Evolutionary conservation across 2,329 filamentous ascomycete species (phyloP), one percentile per base, ranked within the genome.

Genomic region (Aureobasidium sp.): DNA sequence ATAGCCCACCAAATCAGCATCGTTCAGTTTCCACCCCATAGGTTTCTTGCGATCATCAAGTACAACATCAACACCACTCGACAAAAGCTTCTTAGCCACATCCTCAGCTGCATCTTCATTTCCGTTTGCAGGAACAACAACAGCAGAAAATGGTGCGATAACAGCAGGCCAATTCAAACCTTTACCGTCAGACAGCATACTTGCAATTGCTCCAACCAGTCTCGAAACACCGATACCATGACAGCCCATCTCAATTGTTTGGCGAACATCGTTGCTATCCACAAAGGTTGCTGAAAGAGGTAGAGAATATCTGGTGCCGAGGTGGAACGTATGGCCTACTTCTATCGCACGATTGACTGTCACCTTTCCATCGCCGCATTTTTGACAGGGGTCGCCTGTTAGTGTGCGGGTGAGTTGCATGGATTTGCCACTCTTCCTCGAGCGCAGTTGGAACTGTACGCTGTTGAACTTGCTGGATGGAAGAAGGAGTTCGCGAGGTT

Each of bases 191-290:
- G 89, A 85, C 13, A 94, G 83, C 45, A 91, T 87, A 69, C 95
- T 91, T 1, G 95, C 95, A 1, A 96, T 89, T 1, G 96, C 94
- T 11, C 91, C 94, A 68, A 99, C 91, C 72, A 99, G 90, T 51
- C 96, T 91, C 7, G 94, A 97, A 23, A 99, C 89, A 2, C 96
- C 96, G 68, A 99, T 97, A 1, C 96, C 96, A 75, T 98, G 94
- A 76, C 96, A 99, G 64, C 96, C 96, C 96, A 99, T 99, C 70
- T 97, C 89, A 73, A 97, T 86, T 0, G 90, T 84, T 0, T 89
- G 83, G 11, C 77, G 76, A 20, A 79, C 69, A 36, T 77, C 74
- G 31, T 70, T 74, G n/a, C 70, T 71, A 53, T 73, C 68, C n/a
- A 74, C 71, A 3, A 96, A 86, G 1, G 79, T 84, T 1, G 93